Percentiles rank a stretch among this genome's conserved stretches.
Evolutionary conservation across 225 moss, liverwort and hornwort species (phyloP).

Genomic region (Antitrichia curtipendula): DNA sequence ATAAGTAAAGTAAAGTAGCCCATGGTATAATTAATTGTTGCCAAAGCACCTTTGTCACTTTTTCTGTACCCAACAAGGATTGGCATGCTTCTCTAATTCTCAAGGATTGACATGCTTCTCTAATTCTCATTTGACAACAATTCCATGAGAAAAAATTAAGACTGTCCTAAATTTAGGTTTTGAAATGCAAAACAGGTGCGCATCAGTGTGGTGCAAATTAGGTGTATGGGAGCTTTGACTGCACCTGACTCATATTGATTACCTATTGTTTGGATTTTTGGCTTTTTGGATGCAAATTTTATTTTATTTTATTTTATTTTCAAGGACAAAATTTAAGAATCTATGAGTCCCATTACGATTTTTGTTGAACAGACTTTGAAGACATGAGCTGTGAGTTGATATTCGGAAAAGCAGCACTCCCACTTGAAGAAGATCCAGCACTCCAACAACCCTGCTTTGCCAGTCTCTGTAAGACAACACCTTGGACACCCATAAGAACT

Average conservation of each 20-base stretch:
- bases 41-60: neutral
- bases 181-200: neutral
- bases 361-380: slow-evolving; percentile 52
- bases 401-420: slow-evolving; percentile 49
- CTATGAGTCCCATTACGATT: too few species aligned
- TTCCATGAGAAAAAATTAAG: neutral
- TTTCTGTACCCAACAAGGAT: neutral
- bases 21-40: neutral
- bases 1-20: too few species aligned
- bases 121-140: neutral
- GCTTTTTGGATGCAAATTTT: neutral
- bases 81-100: neutral
- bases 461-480: slow-evolving; percentile 46
- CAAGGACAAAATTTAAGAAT: neutral
- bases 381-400: slow-evolving; percentile 97
- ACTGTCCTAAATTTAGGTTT: neutral
- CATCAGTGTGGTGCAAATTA: neutral
- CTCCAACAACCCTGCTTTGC: slow-evolving; percentile 73
- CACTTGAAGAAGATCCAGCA: slow-evolving; percentile 56
- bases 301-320: accelerated
- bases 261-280: neutral
- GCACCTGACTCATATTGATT: neutral
- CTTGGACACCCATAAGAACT: neutral
- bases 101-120: too few species aligned
- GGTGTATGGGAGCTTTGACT: neutral